These are phyloP conservation scores for Phytopythium aichiense DNA, from an alignment of 352 stramenopile species.

Conservation along the genomic window DNA sequence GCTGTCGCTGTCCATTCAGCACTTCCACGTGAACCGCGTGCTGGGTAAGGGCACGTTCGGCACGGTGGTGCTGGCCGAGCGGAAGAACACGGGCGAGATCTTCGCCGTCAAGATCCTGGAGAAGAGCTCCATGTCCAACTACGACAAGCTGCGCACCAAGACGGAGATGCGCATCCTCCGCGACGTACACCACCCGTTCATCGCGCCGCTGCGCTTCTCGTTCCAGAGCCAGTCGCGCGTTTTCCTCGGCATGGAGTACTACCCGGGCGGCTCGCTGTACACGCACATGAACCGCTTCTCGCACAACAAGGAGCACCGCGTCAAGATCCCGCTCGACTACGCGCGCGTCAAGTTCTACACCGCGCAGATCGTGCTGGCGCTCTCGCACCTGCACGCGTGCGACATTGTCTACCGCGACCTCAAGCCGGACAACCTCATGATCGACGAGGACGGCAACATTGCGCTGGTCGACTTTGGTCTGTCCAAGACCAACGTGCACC, in stretches of 20 bases:
- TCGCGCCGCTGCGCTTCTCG: constrained; percentile 86
- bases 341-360: constrained; percentile 87
- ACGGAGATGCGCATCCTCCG: constrained; percentile 89
- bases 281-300: constrained; percentile 92
- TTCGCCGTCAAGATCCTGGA: constrained; percentile 93
- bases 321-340: constrained; percentile 82
- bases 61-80: constrained; percentile 85
- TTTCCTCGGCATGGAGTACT: constrained; percentile 86
- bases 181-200: constrained; percentile 91
- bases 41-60: constrained; percentile 94
- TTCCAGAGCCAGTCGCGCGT: constrained; percentile 82
- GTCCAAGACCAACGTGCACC: constrained; percentile 89
- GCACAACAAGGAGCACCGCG: constrained; percentile 85
- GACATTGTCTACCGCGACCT: constrained; percentile 96
- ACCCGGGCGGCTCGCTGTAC: constrained; percentile 80
- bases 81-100: constrained; percentile 83
- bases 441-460: constrained; percentile 92
- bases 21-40: constrained; percentile 94
- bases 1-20: constrained; percentile 85
- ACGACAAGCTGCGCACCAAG: constrained; percentile 91
- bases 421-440: constrained; percentile 96
- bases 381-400: constrained; percentile 89
- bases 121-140: constrained; percentile 89
- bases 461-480: constrained; percentile 94
- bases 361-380: constrained; percentile 89